Conservation (phyloP, 805 yeast genomes). For the Candida manassasensis region DNA sequence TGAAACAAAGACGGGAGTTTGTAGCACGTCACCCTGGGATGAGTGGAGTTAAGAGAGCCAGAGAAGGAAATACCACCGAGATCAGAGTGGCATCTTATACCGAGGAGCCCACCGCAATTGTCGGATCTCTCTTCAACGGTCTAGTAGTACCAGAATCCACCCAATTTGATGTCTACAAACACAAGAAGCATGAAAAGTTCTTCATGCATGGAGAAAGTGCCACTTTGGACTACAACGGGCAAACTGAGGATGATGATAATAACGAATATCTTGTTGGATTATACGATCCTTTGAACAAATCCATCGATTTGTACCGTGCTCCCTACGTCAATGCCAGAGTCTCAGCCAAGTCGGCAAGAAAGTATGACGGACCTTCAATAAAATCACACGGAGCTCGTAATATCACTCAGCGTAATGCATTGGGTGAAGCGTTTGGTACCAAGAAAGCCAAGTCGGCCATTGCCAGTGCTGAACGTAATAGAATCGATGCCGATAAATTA, state of each 20-base stretch:
- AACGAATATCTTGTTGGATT: slow-evolving; percentile 68
- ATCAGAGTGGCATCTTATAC: slow-evolving; percentile 33
- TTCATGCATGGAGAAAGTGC: slow-evolving; percentile 74
- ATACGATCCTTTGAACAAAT: slow-evolving; percentile 62
- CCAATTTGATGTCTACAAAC: slow-evolving; percentile 58
- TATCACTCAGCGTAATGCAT: slow-evolving; percentile 65
- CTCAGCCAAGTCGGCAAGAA: slow-evolving; percentile 55
- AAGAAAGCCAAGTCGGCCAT: slow-evolving; percentile 92
- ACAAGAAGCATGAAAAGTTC: slow-evolving; percentile 38
- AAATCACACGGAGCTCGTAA: slow-evolving; percentile 49
- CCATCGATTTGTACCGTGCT: slow-evolving; percentile 57
- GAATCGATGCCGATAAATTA: slow-evolving; percentile 79
- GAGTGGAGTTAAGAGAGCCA: slow-evolving; percentile 14
- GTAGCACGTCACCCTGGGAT: slow-evolving; percentile 3
- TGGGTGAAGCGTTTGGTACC: slow-evolving; percentile 97
- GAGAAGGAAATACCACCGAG: slow-evolving; percentile 30
- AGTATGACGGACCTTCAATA: slow-evolving; percentile 57
- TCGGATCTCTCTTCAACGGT: slow-evolving; percentile 81
- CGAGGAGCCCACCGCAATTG: slow-evolving; percentile 46
- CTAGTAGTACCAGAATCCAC: slow-evolving; percentile 55
- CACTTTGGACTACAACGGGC: slow-evolving; percentile 69
- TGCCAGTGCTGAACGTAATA: slow-evolving; percentile 71
- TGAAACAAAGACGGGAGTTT: neutral
- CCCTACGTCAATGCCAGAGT: slow-evolving; percentile 63
- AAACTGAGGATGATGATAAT: slow-evolving; percentile 28